Evolutionary conservation across 2,329 filamentous ascomycete genomes (phyloP).

Genomic region (Hymenoscyphus fructigenus): DNA sequence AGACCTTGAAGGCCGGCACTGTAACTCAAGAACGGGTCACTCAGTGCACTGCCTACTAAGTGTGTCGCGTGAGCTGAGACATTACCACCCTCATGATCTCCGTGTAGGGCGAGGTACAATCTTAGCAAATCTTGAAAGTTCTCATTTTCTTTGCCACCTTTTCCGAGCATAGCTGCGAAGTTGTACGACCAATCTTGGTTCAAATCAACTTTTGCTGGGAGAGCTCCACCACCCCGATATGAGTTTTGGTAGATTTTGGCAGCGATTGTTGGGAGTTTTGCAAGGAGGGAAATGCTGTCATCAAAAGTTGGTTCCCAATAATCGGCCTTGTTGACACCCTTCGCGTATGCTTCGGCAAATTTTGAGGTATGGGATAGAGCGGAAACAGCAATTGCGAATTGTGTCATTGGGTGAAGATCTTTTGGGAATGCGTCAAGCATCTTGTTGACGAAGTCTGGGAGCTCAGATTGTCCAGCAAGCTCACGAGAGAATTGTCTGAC

Average conservation of each 20-base stretch:
- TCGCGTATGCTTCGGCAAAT: constrained; percentile 91
- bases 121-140: constrained; percentile 94
- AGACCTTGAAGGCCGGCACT: constrained; percentile 93
- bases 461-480: constrained; percentile 78
- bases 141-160: constrained; percentile 82
- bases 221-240: constrained; percentile 72
- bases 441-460: constrained; percentile 80
- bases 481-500: constrained; percentile 80
- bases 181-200: constrained; percentile 98
- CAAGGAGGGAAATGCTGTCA: constrained; percentile 88
- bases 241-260: constrained; percentile 97
- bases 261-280: constrained; percentile 94
- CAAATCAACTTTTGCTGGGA: constrained; percentile 74
- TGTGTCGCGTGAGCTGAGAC: constrained; percentile 96
- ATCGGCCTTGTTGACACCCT: constrained; percentile 88
- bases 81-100: constrained; percentile 97
- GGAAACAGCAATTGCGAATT: constrained; percentile 91
- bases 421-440: constrained; percentile 88
- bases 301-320: constrained; percentile 99
- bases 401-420: constrained; percentile 96
- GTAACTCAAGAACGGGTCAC: constrained; percentile 94
- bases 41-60: constrained; percentile 89
- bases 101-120: constrained; percentile 92
- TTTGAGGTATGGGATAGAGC: constrained; percentile 93
- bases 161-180: constrained; percentile 94